Percentiles rank a stretch among this genome's conserved stretches.
phyloP scores from a whole-genome alignment of 2,329 filamentous ascomycete genomes.

The Dryadomyces sulphureus region DNA sequence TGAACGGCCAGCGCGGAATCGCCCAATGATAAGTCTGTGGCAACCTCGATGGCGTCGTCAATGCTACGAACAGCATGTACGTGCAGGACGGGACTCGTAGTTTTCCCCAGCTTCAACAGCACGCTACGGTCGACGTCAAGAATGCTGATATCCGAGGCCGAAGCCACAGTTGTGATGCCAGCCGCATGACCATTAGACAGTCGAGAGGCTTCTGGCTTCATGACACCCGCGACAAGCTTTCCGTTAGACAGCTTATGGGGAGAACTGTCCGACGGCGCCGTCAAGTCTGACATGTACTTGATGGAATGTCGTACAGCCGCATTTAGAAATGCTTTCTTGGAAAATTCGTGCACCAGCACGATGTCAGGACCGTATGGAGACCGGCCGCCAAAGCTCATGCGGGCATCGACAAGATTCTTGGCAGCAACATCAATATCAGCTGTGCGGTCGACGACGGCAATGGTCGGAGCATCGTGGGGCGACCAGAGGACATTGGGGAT shows the following conservation, averaged over 20 bases:
- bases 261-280: too few relatives aligned
- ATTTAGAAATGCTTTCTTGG: constrained; percentile 37
- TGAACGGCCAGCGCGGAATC: constrained; percentile 10
- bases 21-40: neutral
- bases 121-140: constrained; percentile 15
- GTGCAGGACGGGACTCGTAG: neutral
- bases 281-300: constrained; percentile 2
- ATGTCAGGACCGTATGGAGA: constrained; percentile 48
- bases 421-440: constrained; percentile 39
- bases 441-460: constrained; percentile 47
- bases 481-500: constrained; percentile 3
- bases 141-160: constrained; percentile 12
- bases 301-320: constrained; percentile 26
- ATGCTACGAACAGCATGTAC: constrained; percentile 4
- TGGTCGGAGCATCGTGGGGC: constrained; percentile 15
- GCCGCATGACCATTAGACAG: too few relatives aligned
- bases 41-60: constrained; percentile 5
- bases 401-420: constrained; percentile 32
- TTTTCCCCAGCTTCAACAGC: neutral
- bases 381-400: constrained; percentile 37
- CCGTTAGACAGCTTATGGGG: too few relatives aligned
- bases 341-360: constrained; percentile 50
- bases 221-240: neutral
- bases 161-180: constrained; percentile 2
- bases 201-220: neutral